Evolutionary conservation across 371 early-diverging fungal genomes (phyloP).

Genomic region (Rhizopus stolonifer): DNA sequence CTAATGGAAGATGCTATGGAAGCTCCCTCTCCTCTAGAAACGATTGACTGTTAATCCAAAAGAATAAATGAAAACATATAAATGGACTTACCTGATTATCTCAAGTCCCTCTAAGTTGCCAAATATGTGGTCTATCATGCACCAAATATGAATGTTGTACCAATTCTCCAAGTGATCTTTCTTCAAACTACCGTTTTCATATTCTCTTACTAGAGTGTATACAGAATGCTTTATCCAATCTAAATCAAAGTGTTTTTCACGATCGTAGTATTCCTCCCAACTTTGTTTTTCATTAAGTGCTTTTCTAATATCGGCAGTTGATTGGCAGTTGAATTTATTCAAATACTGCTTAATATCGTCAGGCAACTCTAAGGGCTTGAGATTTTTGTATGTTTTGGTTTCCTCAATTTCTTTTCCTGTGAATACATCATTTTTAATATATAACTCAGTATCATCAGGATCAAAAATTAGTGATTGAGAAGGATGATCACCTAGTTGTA

Average conservation of each 20-base stretch:
- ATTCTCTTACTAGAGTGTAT: constrained; percentile 10
- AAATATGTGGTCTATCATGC: constrained; percentile 10
- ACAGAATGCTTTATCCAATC: constrained; percentile 6
- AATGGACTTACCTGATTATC: constrained; percentile 9
- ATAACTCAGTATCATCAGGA: no score
- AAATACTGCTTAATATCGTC: constrained; percentile 10
- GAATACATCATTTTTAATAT: no score
- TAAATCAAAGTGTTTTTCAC: constrained; percentile 8
- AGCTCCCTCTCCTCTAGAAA: constrained; percentile 15
- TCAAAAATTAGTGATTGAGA: no score
- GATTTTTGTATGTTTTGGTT: no score
- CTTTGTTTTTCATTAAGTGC: constrained; percentile 10
- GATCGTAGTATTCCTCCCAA: constrained; percentile 7
- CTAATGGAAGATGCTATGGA: constrained; percentile 5
- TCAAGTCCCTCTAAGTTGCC: constrained; percentile 7
- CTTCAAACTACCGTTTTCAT: constrained; percentile 5
- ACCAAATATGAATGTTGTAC: constrained; percentile 13
- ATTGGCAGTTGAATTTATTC: constrained; percentile 13
- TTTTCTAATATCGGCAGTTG: constrained; percentile 13
- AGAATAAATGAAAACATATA: constrained; percentile 6
- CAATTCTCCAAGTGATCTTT: constrained; percentile 11
- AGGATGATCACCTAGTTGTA: no score
- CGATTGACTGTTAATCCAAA: constrained; percentile 12
- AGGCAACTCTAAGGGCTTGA: constrained; percentile 4
- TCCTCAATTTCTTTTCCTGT: no score